Conservation (phyloP, 805 yeast genomes). For the Candida coquimbonensis region DNA sequence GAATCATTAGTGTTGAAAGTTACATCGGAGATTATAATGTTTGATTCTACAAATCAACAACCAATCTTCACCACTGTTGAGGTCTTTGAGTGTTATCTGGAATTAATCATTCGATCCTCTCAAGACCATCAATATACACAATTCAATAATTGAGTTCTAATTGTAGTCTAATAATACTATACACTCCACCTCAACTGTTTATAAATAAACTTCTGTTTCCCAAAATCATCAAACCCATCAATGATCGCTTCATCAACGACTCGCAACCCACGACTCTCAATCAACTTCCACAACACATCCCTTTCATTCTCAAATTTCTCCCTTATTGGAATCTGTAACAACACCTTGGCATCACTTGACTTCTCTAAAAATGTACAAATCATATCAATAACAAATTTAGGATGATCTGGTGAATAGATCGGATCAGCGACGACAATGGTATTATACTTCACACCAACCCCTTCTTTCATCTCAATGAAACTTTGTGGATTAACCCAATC, state of each 20-base stretch:
- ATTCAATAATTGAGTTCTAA: no score
- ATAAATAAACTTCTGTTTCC: constrained; percentile 51
- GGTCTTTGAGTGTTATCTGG: no score
- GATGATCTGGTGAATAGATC: constrained; percentile 78
- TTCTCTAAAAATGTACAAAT: constrained; percentile 38
- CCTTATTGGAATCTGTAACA: constrained; percentile 75
- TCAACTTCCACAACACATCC: constrained; percentile 46
- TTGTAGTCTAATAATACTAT: no score
- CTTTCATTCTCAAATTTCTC: constrained; percentile 61
- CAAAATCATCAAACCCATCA: constrained; percentile 81
- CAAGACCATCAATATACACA: no score
- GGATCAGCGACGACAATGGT: constrained; percentile 82
- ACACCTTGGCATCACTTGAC: constrained; percentile 34
- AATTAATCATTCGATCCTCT: no score
- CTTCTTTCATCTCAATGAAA: constrained; percentile 27
- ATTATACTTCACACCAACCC: constrained; percentile 33
- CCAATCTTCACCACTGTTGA: no score
- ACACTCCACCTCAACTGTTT: constrained; percentile 25
- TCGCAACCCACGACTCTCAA: constrained; percentile 29
- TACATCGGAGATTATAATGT: no score
- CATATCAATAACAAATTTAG: constrained; percentile 61
- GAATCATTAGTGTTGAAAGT: no score
- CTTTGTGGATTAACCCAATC: constrained; percentile 72
- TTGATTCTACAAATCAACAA: no score
- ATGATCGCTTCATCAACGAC: constrained; percentile 28